phyloP scores from a whole-genome alignment of 2,329 filamentous ascomycete genomes.

The Pseudogymnoascus sp. region DNA sequence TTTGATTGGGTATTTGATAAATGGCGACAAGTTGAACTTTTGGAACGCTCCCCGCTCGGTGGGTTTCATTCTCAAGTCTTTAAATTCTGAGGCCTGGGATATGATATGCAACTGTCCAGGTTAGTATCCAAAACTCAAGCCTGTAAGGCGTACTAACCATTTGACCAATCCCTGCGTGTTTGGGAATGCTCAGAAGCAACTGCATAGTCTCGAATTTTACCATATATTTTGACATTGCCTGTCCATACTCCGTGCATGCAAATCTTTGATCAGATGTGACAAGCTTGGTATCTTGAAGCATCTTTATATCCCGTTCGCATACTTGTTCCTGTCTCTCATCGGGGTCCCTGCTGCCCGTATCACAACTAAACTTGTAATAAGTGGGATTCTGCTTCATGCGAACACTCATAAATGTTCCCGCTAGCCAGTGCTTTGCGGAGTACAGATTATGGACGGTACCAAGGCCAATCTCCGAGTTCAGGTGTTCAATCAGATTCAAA shows the following conservation, averaged over 20 bases:
- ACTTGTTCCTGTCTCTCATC: constrained; percentile 62
- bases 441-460: constrained; percentile 58
- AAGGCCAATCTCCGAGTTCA: constrained; percentile 76
- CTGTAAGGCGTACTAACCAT: constrained; percentile 47
- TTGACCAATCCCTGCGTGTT: constrained; percentile 52
- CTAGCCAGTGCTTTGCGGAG: constrained; percentile 66
- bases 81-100: constrained; percentile 63
- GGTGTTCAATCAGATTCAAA: constrained; percentile 68
- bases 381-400: constrained; percentile 61
- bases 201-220: constrained; percentile 75
- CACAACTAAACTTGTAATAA: constrained; percentile 59
- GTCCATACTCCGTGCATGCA: constrained; percentile 61
- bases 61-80: constrained; percentile 60
- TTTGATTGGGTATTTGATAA: constrained; percentile 63
- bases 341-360: constrained; percentile 39
- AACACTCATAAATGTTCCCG: constrained; percentile 69
- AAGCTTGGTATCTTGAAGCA: constrained; percentile 53
- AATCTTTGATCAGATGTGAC: constrained; percentile 44
- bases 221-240: constrained; percentile 78
- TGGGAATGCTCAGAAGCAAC: constrained; percentile 53
- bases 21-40: constrained; percentile 59
- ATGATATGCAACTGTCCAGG: constrained; percentile 52
- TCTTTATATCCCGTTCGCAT: constrained; percentile 58
- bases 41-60: constrained; percentile 64
- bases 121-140: not conserved